phyloP scores from a whole-genome alignment of 371 early-diverging fungal species.

The Mucor irregularis region DNA sequence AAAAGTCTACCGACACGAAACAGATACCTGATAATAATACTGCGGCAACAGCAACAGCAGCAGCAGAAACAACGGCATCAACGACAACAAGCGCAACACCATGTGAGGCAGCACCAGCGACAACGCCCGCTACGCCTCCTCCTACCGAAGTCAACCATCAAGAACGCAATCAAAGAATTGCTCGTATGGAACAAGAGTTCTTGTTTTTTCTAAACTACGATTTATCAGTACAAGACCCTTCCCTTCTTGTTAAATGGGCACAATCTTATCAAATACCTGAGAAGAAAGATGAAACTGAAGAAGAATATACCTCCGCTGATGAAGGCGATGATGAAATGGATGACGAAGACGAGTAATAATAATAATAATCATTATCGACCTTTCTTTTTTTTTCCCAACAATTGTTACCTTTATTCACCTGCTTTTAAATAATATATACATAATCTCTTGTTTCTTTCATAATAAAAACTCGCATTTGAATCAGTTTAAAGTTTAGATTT shows the following conservation, averaged over 20 bases:
- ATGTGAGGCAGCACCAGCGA: slow-evolving; percentile 12
- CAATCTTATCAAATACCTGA: slow-evolving; percentile 8
- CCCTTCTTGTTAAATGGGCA: slow-evolving; percentile 38
- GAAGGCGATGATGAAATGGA: slow-evolving; percentile 47
- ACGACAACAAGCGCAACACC: background rate
- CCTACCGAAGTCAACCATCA: background rate
- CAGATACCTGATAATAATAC: background rate
- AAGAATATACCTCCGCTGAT: slow-evolving; percentile 34
- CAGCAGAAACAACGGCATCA: slow-evolving; percentile 16
- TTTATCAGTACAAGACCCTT: slow-evolving; percentile 34
- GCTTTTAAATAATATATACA: too few species aligned
- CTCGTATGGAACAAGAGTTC: slow-evolving; percentile 62
- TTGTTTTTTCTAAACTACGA: slow-evolving; percentile 56
- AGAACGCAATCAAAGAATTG: slow-evolving; percentile 21
- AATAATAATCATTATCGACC: background rate
- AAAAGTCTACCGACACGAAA: background rate
- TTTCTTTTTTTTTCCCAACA: background rate
- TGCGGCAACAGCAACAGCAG: background rate
- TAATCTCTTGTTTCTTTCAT: too few species aligned
- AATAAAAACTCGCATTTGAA: too few species aligned
- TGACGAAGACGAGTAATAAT: slow-evolving; percentile 18
- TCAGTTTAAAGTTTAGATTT: too few species aligned
- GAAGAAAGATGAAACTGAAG: background rate
- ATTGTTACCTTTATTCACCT: background rate
- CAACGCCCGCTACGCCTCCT: background rate